A percentile compares a stretch with the other conserved stretches of the same genome.
Evolutionary conservation across 352 stramenopile genomes (phyloP).

Genomic region (Phytophthora tubulina): DNA sequence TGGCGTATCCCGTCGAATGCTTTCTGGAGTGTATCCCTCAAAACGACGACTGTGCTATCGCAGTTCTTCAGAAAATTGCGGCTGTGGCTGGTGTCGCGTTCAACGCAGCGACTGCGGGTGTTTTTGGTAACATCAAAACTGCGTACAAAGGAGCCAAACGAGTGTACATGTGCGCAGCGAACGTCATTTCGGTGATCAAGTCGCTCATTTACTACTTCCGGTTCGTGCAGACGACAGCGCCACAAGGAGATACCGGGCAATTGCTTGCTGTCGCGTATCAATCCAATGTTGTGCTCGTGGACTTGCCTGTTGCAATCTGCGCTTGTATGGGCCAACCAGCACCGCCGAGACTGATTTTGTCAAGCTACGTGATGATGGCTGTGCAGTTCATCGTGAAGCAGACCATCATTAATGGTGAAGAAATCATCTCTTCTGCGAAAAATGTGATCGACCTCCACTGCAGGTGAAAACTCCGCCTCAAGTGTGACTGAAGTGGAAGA

Average conservation of each 20-base stretch:
- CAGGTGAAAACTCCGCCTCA: background rate
- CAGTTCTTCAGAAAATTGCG: constrained; percentile 26
- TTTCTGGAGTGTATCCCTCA: constrained; percentile 43
- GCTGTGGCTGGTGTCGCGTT: background rate
- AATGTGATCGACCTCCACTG: constrained; percentile 18
- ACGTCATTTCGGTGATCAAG: constrained; percentile 46
- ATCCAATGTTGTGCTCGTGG: constrained; percentile 55
- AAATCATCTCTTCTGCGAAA: constrained; percentile 14
- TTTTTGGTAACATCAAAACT: constrained; percentile 5
- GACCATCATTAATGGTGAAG: constrained; percentile 18
- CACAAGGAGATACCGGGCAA: constrained; percentile 51
- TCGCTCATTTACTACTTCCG: constrained; percentile 51
- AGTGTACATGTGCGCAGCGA: constrained; percentile 49
- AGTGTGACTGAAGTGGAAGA: constrained; percentile 19
- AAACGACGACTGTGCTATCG: constrained; percentile 16
- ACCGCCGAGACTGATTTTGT: background rate
- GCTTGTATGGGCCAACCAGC: constrained; percentile 44
- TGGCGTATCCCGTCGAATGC: constrained; percentile 64
- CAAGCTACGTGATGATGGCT: background rate
- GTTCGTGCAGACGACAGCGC: constrained; percentile 42
- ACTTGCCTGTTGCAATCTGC: constrained; percentile 52
- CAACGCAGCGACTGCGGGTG: background rate
- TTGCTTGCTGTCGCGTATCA: constrained; percentile 51
- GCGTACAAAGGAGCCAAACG: constrained; percentile 29
- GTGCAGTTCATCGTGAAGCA: constrained; percentile 27